Percentiles rank a stretch among this genome's conserved stretches.
These are phyloP conservation scores for Kalanchoe fedtschenkoi DNA, from an alignment of 164 flowering plant genomes.

Conservation along the genomic window DNA sequence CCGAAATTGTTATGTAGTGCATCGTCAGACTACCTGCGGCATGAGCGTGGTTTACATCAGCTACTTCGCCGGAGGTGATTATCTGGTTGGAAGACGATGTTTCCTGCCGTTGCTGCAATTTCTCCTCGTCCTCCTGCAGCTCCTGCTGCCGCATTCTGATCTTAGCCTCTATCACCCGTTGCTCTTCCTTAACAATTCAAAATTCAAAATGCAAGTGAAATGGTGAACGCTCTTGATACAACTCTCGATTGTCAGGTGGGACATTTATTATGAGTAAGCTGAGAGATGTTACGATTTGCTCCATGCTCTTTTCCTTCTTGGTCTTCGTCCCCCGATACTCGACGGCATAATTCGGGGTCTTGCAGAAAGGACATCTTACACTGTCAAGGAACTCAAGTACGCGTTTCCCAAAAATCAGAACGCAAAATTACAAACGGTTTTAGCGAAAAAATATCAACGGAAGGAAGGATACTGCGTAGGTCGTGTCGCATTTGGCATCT, in stretches of 20 bases:
- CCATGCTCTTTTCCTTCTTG: constrained; percentile 84
- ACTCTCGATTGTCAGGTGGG: neutral
- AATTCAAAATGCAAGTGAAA: neutral
- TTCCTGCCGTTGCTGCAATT: constrained; percentile 50
- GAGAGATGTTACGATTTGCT: constrained; percentile 67
- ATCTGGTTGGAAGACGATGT: constrained; percentile 30
- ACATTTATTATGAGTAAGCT: neutral
- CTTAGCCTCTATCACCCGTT: constrained; percentile 93
- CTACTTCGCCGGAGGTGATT: constrained; percentile 23
- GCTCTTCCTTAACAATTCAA: constrained; percentile 66
- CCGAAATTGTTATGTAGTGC: neutral
- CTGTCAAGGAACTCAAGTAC: constrained; percentile 27
- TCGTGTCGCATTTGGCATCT: constrained; percentile 83
- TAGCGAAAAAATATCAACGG: neutral
- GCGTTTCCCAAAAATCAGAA: too few relatives aligned
- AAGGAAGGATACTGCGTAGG: constrained; percentile 94
- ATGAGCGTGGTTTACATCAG: constrained; percentile 41
- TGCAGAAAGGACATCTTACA: constrained; percentile 88
- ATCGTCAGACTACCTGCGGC: constrained; percentile 24
- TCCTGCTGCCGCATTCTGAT: constrained; percentile 86
- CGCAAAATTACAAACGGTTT: too few relatives aligned
- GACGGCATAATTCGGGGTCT: constrained; percentile 87
- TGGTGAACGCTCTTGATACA: neutral
- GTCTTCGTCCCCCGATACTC: constrained; percentile 87
- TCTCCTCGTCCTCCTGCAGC: constrained; percentile 75